Conservation (phyloP, 2,329 filamentous ascomycete species). For the Colletotrichum musae region DNA sequence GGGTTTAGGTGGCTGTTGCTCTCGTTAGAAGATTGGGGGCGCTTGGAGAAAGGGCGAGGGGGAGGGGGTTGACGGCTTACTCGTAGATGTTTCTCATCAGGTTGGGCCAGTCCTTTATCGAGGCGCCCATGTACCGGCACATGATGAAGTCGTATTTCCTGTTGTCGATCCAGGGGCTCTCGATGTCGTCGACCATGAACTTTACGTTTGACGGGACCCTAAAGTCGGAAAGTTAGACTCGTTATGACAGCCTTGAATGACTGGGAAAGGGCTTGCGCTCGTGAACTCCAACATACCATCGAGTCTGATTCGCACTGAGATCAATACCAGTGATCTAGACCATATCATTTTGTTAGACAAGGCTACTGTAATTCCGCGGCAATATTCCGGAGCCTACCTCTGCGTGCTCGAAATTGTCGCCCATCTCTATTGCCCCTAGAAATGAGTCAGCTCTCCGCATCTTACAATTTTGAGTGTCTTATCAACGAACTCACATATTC, state of each 20-base stretch:
- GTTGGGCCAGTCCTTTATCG: constrained; percentile 32
- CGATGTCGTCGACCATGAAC: constrained; percentile 77
- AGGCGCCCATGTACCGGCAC: constrained; percentile 36
- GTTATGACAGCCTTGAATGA: background rate
- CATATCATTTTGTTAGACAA: background rate
- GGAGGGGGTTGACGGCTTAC: constrained; percentile 2
- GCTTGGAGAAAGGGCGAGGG: background rate
- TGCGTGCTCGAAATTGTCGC: constrained; percentile 20
- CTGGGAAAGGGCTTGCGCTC: background rate
- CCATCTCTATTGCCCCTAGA: constrained; percentile 26
- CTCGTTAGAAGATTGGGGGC: background rate
- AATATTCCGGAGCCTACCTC: background rate
- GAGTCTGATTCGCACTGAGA: constrained; percentile 24
- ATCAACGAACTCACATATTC: constrained; percentile 61
- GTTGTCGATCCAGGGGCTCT: constrained; percentile 60
- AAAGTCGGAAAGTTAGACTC: background rate
- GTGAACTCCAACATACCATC: constrained; percentile 41
- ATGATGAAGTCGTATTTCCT: constrained; percentile 54
- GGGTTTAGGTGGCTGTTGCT: constrained; percentile 50
- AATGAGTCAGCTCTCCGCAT: background rate
- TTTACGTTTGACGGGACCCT: constrained; percentile 73
- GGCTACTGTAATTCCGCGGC: too few relatives aligned
- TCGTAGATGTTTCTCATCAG: constrained; percentile 36
- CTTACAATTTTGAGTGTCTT: background rate
- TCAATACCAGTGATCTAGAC: constrained; percentile 29